phyloP scores from a whole-genome alignment of 805 yeast species.

The Saturnispora diversa region DNA sequence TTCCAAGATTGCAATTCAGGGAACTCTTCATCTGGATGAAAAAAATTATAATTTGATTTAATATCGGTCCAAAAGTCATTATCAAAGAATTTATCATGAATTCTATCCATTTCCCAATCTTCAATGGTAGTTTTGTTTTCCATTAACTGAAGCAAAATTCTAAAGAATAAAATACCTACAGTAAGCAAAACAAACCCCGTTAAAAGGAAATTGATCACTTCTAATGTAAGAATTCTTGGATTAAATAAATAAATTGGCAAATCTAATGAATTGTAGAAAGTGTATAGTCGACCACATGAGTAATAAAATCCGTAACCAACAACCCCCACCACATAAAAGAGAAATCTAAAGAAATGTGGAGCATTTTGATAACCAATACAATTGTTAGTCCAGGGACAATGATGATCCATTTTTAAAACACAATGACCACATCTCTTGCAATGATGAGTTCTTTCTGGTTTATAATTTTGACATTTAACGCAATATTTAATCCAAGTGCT shows the following conservation, averaged over 20 bases:
- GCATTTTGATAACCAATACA: conserved; percentile 77
- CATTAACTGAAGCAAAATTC: conserved; percentile 51
- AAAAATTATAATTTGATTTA: conserved; percentile 34
- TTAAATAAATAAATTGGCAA: conserved; percentile 51
- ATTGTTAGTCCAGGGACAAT: conserved; percentile 88
- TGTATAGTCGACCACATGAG: conserved; percentile 33
- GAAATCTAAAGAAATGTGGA: conserved; percentile 74
- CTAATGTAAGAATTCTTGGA: conserved; percentile 44
- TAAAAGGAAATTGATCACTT: conserved; percentile 46
- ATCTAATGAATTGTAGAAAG: conserved; percentile 41
- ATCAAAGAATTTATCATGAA: conserved; percentile 54
- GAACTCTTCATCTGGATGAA: conserved; percentile 31
- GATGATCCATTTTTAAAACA: conserved; percentile 89
- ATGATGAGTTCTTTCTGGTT: conserved; percentile 83
- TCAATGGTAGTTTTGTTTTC: conserved; percentile 85
- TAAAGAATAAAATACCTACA: conserved; percentile 47
- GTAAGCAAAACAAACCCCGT: conserved; percentile 54
- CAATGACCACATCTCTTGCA: conserved; percentile 71
- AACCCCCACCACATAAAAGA: conserved; percentile 53
- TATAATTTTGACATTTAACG: conserved; percentile 58
- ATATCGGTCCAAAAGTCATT: conserved; percentile 47
- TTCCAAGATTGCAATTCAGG: conserved; percentile 44
- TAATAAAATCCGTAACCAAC: conserved; percentile 40
- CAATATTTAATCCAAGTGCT: conserved; percentile 59
- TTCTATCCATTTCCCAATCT: conserved; percentile 83